A percentile compares a stretch with the other conserved stretches of the same genome.
These are phyloP conservation scores for Lasiodiplodia sp. DNA, from an alignment of 2,329 filamentous ascomycete genomes.

Conservation along the genomic window DNA sequence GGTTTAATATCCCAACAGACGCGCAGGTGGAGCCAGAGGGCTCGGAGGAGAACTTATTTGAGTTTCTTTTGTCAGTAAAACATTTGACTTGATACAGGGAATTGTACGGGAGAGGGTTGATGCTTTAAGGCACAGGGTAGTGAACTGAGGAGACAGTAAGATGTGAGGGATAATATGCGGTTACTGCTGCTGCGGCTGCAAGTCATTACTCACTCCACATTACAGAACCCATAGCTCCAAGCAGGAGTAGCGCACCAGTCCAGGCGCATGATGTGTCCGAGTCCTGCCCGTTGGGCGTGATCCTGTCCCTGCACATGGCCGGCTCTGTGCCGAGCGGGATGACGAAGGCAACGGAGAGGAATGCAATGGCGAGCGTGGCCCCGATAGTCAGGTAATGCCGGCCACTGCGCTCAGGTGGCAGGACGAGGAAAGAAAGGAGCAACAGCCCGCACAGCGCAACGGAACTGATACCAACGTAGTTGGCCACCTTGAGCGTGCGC, in stretches of 20 bases:
- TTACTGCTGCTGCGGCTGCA: neutral
- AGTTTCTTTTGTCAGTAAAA: neutral
- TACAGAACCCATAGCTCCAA: constrained; percentile 79
- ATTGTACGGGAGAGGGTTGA: neutral
- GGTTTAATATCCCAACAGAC: constrained; percentile 48
- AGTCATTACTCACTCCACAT: constrained; percentile 68
- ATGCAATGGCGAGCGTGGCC: constrained; percentile 71
- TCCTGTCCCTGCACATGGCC: constrained; percentile 78
- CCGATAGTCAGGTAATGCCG: constrained; percentile 87
- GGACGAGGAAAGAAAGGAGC: constrained; percentile 75
- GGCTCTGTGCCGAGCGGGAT: constrained; percentile 78
- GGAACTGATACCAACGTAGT: constrained; percentile 79
- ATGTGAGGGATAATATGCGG: neutral
- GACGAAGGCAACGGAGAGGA: constrained; percentile 71
- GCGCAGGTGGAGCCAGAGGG: constrained; percentile 48
- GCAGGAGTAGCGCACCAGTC: constrained; percentile 77
- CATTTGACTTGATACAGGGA: neutral
- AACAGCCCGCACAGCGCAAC: constrained; percentile 75
- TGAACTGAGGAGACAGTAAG: neutral
- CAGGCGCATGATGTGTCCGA: constrained; percentile 77
- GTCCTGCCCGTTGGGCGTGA: constrained; percentile 86
- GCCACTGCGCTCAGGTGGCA: constrained; percentile 84
- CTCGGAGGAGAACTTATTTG: constrained; percentile 42
- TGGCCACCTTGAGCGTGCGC: constrained; percentile 60
- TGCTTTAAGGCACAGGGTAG: neutral